Evolutionary conservation across 495 filamentous ascomycete genomes (phyloP).

Genomic region (Aspergillus wentii): DNA sequence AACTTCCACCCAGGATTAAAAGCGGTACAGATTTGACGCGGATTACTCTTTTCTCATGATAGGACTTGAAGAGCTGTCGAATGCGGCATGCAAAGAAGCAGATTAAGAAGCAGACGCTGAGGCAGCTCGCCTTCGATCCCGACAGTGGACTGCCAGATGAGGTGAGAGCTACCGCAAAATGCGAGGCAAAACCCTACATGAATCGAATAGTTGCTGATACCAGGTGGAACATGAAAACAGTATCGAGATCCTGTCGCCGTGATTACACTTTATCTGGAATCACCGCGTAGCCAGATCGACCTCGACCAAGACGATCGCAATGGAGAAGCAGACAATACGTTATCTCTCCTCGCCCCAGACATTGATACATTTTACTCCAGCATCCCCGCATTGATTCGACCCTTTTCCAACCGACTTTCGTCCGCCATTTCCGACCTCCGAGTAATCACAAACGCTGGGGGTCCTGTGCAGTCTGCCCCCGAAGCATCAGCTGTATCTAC

Average conservation of each 20-base stretch:
- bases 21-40: background rate
- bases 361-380: conserved; percentile 33
- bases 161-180: conserved; percentile 16
- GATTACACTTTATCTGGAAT: conserved; percentile 35
- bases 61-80: conserved; percentile 39
- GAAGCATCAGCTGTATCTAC: no score
- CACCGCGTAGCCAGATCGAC: conserved; percentile 20
- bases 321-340: conserved; percentile 13
- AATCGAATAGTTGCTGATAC: background rate
- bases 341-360: conserved; percentile 31
- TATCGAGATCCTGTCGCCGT: conserved; percentile 32
- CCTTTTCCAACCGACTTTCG: conserved; percentile 24
- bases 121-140: conserved; percentile 28
- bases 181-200: no score
- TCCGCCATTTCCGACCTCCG: conserved; percentile 24
- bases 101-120: conserved; percentile 29
- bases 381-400: conserved; percentile 20
- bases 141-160: conserved; percentile 29
- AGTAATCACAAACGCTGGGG: conserved; percentile 16
- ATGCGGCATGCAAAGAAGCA: conserved; percentile 28
- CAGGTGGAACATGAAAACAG: conserved; percentile 8
- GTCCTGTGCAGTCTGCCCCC: background rate
- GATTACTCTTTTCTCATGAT: background rate
- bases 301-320: conserved; percentile 10
- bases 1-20: background rate